Evolutionary conservation across 164 flowering plant species (phyloP), one percentile per base, ranked within the genome.

Genomic region (Santalum album): DNA sequence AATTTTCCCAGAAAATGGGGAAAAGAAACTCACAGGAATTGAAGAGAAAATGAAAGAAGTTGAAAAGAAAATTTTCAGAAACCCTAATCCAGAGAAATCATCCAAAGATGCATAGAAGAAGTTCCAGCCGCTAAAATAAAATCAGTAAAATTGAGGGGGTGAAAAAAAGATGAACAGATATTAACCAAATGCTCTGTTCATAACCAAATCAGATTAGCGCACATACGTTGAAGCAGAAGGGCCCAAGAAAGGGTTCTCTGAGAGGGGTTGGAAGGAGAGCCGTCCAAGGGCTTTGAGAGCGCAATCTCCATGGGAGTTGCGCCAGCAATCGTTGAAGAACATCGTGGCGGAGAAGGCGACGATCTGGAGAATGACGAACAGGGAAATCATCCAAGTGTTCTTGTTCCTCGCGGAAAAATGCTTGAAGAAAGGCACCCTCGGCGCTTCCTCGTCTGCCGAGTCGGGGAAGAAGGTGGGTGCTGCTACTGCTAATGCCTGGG

Each of bases 161-260:
- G 25, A 46, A 46, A 46, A n/a, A 20, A 23, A 46, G 16, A 4
- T 0, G 6, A 9, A 46, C 6, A 4, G 23, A 46, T 4, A 46
- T n/a, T n/a, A n/a, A n/a, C n/a, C n/a, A n/a, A n/a, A n/a, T n/a
- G n/a, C n/a, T n/a, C n/a, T n/a, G n/a, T n/a, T n/a, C n/a, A n/a
- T n/a, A n/a, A n/a, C n/a, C n/a, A 19, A 46, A 15, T 10, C 10
- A 20, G 34, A 38, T 12, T 9, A 16, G 14, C 15, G 16, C 3
- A 38, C 16, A 11, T 12, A 89, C 95, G 84, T 68, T 18, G 91
- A 79, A 23, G 81, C 70, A 16, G 96, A 84, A 50, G 96, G 91
- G 3, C 96, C 96, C 21, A 89, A 79, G 7, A 86, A 66, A 27
- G 92, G 95, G 53, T 89, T 89, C 68, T 89, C 91, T 4, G 58